Percentiles rank a stretch among this genome's conserved stretches.
Conservation (phyloP, 1,284 basidiomycete genomes). For the Leucoagaricus sp. region DNA sequence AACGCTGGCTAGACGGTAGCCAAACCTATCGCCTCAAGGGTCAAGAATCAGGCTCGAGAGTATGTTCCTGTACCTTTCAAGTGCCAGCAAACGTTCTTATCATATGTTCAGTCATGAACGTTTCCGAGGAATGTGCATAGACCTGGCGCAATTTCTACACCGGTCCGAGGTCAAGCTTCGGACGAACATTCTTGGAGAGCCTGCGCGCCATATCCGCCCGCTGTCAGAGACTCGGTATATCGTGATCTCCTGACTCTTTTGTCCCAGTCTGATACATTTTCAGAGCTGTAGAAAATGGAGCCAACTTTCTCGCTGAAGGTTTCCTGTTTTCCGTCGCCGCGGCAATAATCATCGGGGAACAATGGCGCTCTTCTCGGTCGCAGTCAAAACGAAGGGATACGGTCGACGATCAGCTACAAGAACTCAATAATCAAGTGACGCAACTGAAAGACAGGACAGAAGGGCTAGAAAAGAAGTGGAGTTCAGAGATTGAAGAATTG, state of each 20-base stretch:
- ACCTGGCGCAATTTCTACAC: constrained; percentile 82
- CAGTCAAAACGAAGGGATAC: constrained; percentile 73
- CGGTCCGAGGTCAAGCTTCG: constrained; percentile 76
- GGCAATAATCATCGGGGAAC: constrained; percentile 75
- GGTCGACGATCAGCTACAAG: constrained; percentile 75
- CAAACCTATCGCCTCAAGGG: constrained; percentile 77
- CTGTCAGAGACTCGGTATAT: constrained; percentile 79
- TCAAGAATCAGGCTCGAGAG: constrained; percentile 82
- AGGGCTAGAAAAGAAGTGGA: constrained; percentile 43
- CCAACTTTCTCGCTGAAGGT: constrained; percentile 83
- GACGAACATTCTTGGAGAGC: constrained; percentile 80
- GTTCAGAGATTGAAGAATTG: constrained; percentile 46
- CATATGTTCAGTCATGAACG: constrained; percentile 70
- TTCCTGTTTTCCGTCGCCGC: constrained; percentile 86
- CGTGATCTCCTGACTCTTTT: neutral
- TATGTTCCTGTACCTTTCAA: constrained; percentile 36
- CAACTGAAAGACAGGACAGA: constrained; percentile 50
- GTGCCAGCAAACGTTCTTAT: neutral
- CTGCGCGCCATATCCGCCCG: constrained; percentile 75
- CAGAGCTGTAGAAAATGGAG: constrained; percentile 89
- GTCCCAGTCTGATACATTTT: neutral
- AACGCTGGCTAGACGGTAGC: constrained; percentile 68
- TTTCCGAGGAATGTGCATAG: constrained; percentile 77
- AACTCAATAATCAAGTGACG: constrained; percentile 48
- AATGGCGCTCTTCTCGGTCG: constrained; percentile 75